Conservation (phyloP, 2,329 filamentous ascomycete genomes). For the Xylariomycetidae sp. region DNA sequence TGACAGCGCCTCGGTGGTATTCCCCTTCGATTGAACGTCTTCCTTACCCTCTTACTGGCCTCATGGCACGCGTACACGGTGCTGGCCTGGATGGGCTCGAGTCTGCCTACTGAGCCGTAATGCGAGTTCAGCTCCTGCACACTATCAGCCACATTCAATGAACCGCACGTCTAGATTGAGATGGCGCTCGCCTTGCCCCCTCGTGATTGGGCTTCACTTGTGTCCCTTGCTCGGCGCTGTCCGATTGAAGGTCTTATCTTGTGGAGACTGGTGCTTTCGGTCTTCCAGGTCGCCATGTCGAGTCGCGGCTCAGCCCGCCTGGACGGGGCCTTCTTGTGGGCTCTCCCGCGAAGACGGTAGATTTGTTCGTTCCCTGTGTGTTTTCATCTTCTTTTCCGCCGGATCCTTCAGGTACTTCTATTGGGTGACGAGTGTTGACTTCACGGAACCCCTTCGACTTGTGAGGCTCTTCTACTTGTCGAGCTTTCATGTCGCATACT, state of each 20-base stretch:
- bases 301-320: constrained; percentile 3
- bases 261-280: too few species aligned
- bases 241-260: too few species aligned
- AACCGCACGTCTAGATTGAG: constrained; percentile 12
- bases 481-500: too few species aligned
- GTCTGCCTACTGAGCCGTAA: too few species aligned
- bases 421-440: constrained; percentile 1
- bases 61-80: too few species aligned
- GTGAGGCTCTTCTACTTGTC: too few species aligned
- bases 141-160: constrained; percentile 13
- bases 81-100: too few species aligned
- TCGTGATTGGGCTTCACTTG: constrained; percentile 15
- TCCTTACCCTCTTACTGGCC: too few species aligned
- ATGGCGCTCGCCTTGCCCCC: constrained; percentile 7
- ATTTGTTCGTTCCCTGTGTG: not conserved
- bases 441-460: not conserved
- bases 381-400: not conserved
- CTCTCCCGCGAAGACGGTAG: not conserved
- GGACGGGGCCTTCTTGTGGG: not conserved
- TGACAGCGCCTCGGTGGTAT: too few species aligned
- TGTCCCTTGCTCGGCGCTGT: too few species aligned
- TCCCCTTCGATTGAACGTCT: too few species aligned
- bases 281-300: constrained; percentile 2
- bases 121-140: constrained; percentile 25
- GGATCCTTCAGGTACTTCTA: not conserved